phyloP scores from a whole-genome alignment of 139 green algal genomes.

The Pleodorina starrii region DNA sequence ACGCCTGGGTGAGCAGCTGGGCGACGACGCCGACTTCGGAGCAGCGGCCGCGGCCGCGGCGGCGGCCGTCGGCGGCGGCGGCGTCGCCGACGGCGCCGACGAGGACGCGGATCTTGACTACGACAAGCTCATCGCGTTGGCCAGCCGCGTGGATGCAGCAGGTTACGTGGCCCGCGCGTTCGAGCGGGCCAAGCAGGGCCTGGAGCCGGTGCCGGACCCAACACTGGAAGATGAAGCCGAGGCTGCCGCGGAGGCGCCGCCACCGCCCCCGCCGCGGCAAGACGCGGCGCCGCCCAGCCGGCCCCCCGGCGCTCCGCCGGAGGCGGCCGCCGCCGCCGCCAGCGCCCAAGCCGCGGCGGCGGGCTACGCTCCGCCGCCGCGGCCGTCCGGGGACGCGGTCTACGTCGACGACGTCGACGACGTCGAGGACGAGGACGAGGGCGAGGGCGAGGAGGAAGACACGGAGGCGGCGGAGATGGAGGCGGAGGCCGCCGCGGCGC shows the following conservation, averaged over 20 bases:
- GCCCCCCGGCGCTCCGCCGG: too few relatives aligned
- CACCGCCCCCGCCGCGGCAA: background rate
- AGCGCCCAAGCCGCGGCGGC: background rate
- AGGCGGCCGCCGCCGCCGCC: background rate
- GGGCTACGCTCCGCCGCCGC: background rate
- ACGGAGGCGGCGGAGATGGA: too few relatives aligned
- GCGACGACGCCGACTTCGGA: background rate
- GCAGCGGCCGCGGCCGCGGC: background rate
- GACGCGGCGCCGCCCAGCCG: background rate
- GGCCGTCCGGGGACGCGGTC: background rate
- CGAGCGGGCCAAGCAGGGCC: background rate
- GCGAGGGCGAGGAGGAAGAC: background rate
- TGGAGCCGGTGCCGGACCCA: background rate
- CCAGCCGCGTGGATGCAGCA: background rate
- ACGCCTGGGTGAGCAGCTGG: background rate
- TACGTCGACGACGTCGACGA: constrained; percentile 14
- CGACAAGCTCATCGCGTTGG: constrained; percentile 38
- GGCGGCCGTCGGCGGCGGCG: background rate
- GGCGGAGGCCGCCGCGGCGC: background rate
- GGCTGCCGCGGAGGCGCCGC: background rate
- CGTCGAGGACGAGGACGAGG: background rate
- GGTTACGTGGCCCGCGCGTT: background rate
- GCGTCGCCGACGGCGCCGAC: background rate
- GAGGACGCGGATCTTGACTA: constrained; percentile 14
- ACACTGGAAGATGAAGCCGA: background rate